Base-by-base conservation (phyloP, 2,329 filamentous ascomycete species). In the Apiospora malaysiana region DNA sequence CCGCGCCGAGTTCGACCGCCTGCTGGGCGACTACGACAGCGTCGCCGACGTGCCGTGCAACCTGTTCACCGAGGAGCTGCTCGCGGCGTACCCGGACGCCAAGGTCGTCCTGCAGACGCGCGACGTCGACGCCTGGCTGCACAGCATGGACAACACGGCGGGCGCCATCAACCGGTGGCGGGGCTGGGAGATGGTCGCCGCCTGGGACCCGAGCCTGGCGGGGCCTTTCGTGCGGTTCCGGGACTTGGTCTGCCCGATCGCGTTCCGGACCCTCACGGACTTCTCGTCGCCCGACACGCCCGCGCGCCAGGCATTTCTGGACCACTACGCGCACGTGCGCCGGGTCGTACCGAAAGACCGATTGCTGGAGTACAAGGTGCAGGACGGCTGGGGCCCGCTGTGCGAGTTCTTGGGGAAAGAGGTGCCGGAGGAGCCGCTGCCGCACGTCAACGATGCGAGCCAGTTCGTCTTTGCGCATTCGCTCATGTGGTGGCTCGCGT, bases 191-290 rank as follows among this genome's bases (percentile, higher is more conserved):
- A 84, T 84, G 87, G 79, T 84, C 83, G 81, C 85, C 70, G 83
- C 89, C 18, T 86, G 86, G 49, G 83, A 86, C 79, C 83, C 86
- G 75, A 88, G 87, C 82, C 32, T 56, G 23, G 92, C 90, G 90
- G 90, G 88, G 27, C 89, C 90, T 9, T 83, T 87, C 78, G 88
- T 91, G 84, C 92, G 92, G 83, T 88, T 91, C 78, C 86, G 89
- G 75, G 87, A 85, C 70, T 92, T 92, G 81, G 92, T 91, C 85
- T 92, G 92, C 79, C 86, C 87, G 77, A 87, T 87, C 78, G 84
- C 87, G 71, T 63, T 63, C 32, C 27, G 56, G 3, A 63, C 56
- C 27, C 4, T 63, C 3, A 10, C 8, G 3, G 56, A 63, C 56
- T 63, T 63, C 32, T 63, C 56, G 56, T 63, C 56, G 56, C 8